Evolutionary conservation across 345 rosid species (phyloP).

Genomic region (Adansonia digitata): DNA sequence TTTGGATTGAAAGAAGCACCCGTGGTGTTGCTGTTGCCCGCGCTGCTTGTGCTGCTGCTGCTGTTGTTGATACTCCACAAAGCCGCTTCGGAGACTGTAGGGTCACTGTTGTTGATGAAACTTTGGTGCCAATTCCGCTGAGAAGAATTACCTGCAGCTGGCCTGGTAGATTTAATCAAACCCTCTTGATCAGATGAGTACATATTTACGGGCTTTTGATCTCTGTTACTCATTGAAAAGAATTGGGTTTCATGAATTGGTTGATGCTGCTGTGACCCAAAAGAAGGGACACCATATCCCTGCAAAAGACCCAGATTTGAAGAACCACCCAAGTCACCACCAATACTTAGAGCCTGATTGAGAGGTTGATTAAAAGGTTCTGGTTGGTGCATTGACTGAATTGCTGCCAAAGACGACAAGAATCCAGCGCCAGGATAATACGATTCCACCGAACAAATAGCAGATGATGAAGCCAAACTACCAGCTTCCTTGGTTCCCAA

Average conservation of each 20-base stretch:
- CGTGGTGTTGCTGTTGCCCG: conserved; percentile 13
- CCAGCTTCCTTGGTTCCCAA: conserved; percentile 16
- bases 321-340: conserved; percentile 21
- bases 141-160: background rate
- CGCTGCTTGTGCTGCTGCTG: conserved; percentile 1
- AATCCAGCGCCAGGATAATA: conserved; percentile 34
- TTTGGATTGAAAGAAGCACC: conserved; percentile 31
- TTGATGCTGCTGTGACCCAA: conserved; percentile 23
- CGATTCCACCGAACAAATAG: conserved; percentile 21
- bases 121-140: conserved; percentile 33
- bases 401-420: conserved; percentile 31
- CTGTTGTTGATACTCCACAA: conserved; percentile 27
- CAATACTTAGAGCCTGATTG: conserved; percentile 15
- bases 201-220: conserved; percentile 9
- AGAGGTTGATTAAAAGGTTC: conserved; percentile 19
- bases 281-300: conserved; percentile 24
- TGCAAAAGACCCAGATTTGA: conserved; percentile 36
- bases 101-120: conserved; percentile 20
- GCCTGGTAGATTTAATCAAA: conserved; percentile 19
- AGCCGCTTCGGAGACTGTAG: conserved; percentile 21
- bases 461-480: conserved; percentile 19
- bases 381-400: conserved; percentile 23
- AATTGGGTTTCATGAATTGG: conserved; percentile 26
- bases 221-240: conserved; percentile 18
- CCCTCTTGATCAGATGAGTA: conserved; percentile 23